Evolutionary conservation across 768 basidiomycete genomes (phyloP).

Genomic region (Gymnopilus dilepis): DNA sequence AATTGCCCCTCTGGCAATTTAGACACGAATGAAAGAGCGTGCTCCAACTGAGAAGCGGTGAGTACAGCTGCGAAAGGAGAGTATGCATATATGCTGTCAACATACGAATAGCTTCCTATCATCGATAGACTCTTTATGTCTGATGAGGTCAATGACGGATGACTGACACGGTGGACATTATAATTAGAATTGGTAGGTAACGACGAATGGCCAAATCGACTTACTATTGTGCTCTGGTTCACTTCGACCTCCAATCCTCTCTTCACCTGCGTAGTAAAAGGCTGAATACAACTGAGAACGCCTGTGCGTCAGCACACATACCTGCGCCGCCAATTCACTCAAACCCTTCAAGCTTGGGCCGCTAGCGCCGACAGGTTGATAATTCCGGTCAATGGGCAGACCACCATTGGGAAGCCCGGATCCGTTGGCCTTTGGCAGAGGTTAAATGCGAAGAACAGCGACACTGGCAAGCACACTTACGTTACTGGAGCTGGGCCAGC

Average conservation of each 20-base stretch:
- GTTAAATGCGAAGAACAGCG: background rate
- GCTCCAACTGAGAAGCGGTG: conserved; percentile 60
- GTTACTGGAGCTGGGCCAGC: conserved; percentile 5
- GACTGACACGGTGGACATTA: conserved; percentile 42
- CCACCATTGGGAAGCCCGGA: conserved; percentile 5
- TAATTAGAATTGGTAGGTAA: background rate
- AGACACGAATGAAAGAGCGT: conserved; percentile 67
- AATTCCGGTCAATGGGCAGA: conserved; percentile 24
- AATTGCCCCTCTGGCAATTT: conserved; percentile 54
- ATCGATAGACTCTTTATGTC: conserved; percentile 67
- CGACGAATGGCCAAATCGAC: conserved; percentile 19
- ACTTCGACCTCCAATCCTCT: conserved; percentile 42
- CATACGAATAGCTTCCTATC: conserved; percentile 79
- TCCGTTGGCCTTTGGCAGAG: conserved; percentile 11
- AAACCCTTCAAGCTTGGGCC: conserved; percentile 36
- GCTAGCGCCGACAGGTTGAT: conserved; percentile 25
- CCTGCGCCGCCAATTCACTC: conserved; percentile 50
- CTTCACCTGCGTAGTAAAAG: conserved; percentile 46
- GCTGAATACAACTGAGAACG: background rate
- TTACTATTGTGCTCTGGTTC: conserved; percentile 49
- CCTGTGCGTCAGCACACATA: conserved; percentile 16
- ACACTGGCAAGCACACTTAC: background rate
- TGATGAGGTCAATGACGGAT: conserved; percentile 63
- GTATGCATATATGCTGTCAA: too few relatives aligned
- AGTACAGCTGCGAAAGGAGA: background rate